Conservation (phyloP, 1,284 basidiomycete species). For the Ceratobasidium papillatum region DNA sequence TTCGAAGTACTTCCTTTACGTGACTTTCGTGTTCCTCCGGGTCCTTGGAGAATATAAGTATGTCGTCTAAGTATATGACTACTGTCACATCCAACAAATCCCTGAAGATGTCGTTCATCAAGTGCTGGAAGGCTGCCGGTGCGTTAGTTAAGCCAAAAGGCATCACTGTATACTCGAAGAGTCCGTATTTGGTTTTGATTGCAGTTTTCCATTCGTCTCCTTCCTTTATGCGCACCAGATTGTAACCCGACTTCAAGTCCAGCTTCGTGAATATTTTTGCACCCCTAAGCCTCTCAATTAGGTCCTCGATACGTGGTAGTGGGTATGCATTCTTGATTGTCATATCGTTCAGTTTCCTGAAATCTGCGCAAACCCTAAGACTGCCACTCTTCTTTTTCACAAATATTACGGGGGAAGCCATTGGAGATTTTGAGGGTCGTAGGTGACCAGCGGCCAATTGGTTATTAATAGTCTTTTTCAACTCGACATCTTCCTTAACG, state of each 20-base stretch:
- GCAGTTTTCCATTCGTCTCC: slow-evolving; percentile 53
- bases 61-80: too few species aligned
- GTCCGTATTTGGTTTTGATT: slow-evolving; percentile 48
- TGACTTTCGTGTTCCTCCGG: too few species aligned
- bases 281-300: slow-evolving; percentile 43
- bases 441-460: too few species aligned
- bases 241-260: slow-evolving; percentile 49
- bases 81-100: slow-evolving; percentile 37
- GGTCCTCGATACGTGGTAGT: neutral
- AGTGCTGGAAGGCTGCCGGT: slow-evolving; percentile 17
- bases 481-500: too few species aligned
- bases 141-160: slow-evolving; percentile 13
- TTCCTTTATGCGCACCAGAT: slow-evolving; percentile 48
- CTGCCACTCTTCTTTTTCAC: too few species aligned
- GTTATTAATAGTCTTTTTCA: too few species aligned
- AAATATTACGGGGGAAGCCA: too few species aligned
- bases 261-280: slow-evolving; percentile 50
- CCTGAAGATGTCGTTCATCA: slow-evolving; percentile 32
- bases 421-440: too few species aligned
- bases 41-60: too few species aligned
- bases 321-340: neutral
- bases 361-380: too few species aligned
- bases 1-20: neutral
- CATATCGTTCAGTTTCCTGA: too few species aligned
- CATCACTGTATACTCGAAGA: neutral